Evolutionary conservation across 2,329 filamentous ascomycete species (phyloP), one percentile per base, ranked within the genome.

Genomic region (Lecanicillium sp.): DNA sequence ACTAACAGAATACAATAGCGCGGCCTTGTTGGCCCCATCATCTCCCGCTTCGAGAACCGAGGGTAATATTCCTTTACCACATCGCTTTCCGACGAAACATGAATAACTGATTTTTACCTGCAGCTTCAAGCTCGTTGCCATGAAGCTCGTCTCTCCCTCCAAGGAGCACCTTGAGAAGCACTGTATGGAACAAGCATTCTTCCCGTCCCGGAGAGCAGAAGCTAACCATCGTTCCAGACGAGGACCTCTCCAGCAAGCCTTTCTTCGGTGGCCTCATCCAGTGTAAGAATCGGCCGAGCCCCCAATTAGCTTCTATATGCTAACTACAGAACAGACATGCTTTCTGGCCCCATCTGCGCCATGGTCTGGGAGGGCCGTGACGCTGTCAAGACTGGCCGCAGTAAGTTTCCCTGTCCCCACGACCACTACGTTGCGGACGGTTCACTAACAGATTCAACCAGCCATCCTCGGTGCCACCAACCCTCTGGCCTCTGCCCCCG

Each of bases 321-420:
- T 51, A 27, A 56, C 43, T 28, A 29, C 14, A 42, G 45, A 41
- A 47, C 51, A 94, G 88, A 96, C 80, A 98, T 96, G 92, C 73
- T 80, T 67, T 89, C 82, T 67, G 92, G 92, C 65, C 92, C 92
- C 66, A 90, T 98, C 74, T 83, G 78, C 76, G 92, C 92, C 75
- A 98, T 96, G 90, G 84, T 98, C 71, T 98, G 92, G 92, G 89
- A 98, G 72, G 92, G 92, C 64, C 85, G 85, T 78, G 89, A 98
- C 62, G 92, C 83, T 68, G 89, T 95, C 79, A 96, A 96, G 85
- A 95, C 89, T 55, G 92, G 92, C 70, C 90, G 92, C 64, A 64
- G 82, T 86, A 79, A 53, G 79, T 73, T 48, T 1, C 35, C 19
- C 34, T 18, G n/a, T n/a, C n/a, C n/a, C n/a, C n/a, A n/a, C n/a